Conservation (phyloP, 176 grass and related monocot species). For the Puya raimondii region DNA sequence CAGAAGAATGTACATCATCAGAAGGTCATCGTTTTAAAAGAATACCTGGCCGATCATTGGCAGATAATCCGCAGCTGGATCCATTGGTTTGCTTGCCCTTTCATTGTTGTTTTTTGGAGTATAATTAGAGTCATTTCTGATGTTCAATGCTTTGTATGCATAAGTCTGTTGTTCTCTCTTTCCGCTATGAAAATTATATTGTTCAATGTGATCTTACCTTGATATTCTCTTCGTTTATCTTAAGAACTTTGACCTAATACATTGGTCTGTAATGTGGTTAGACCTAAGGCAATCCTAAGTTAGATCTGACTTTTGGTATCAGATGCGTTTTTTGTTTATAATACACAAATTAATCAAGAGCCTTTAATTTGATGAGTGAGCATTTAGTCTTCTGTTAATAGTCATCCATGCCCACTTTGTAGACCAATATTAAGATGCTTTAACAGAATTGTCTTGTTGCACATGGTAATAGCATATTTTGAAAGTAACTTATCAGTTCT, state of each 20-base stretch:
- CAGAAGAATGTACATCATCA: slow-evolving; percentile 36
- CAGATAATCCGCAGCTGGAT: slow-evolving; percentile 51
- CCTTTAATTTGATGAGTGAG: not conserved
- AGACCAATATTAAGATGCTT: too few species aligned
- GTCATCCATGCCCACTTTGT: not conserved
- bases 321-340: not conserved
- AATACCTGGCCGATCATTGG: slow-evolving; percentile 48
- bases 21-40: slow-evolving; percentile 73
- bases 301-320: not conserved
- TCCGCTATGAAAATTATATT: not conserved
- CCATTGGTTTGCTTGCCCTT: slow-evolving; percentile 45
- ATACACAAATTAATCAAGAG: not conserved
- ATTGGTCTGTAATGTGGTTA: not conserved
- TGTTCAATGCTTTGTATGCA: not conserved
- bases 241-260: not conserved
- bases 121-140: not conserved
- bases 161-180: not conserved
- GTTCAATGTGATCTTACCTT: not conserved
- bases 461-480: too few species aligned
- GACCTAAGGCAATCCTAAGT: not conserved
- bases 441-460: too few species aligned
- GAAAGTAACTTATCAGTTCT: too few species aligned
- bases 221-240: slow-evolving; percentile 1
- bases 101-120: not conserved
- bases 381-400: not conserved